Base-by-base conservation (phyloP, 2,329 filamentous ascomycete species). In the Zymoseptoria pseudotritici region DNA sequence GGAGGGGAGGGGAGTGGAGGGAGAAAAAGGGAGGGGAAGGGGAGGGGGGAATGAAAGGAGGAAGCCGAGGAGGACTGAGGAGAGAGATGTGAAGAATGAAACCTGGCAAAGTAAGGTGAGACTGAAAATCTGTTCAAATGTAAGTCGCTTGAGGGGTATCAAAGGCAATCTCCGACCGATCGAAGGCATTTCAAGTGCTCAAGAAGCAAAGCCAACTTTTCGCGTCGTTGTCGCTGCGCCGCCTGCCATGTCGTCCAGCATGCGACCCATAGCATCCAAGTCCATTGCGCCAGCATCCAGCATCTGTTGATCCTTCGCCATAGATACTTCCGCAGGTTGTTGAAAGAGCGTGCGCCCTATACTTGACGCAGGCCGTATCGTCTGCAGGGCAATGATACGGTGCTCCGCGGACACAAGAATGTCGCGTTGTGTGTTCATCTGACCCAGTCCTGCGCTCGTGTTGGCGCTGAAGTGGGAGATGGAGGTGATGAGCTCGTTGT, bases 231-330 rank as follows among this genome's bases (percentile, higher is more conserved):
- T 42, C 46, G 63, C 61, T 6, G 60, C 59, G 20, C 58, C 65
- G 29, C 63, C 61, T 7, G 65, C 67, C 71, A 76, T 74, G 50
- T 62, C 66, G 53, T 74, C 73, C 21, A 81, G 73, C 64, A 80
- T 65, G 54, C 77, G 71, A 58, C 79, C 76, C 73, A 81, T 77
- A 8, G 78, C 78, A 31, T 76, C 77, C 17, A 81, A 66, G 61
- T 79, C 78, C 8, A 80, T 74, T 59, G 78, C 76, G 20, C 77
- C 77, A 10, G 71, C 70, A 50, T 74, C 71, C 8, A 80, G 72
- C 58, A 80, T 70, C 1, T 72, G 70, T 65, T 77, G 76, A 58
- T 81, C 78, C n/a, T 61, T 63, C 9, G 61, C 67, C 7, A 58
- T 24, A 20, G 56, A 46, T 3, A 58, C 51, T 8, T 57, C 57